These are phyloP conservation scores for Trichophyton verrucosum DNA, from an alignment of 2,329 filamentous ascomycete species.

Conservation along the genomic window DNA sequence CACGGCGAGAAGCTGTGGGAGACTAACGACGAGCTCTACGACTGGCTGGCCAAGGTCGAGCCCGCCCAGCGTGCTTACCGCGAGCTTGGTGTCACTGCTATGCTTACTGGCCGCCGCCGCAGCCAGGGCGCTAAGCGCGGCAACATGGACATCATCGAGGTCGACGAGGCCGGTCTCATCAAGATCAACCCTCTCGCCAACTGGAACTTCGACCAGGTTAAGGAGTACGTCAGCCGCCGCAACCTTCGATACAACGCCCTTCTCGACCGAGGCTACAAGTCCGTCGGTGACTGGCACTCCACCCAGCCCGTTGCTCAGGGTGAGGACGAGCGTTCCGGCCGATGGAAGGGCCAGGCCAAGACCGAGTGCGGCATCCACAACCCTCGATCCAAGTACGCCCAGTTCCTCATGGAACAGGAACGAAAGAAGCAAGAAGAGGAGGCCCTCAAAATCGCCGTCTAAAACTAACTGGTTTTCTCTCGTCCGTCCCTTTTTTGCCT, in stretches of 20 bases:
- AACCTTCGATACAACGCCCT: slow-evolving; percentile 88
- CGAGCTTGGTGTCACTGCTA: slow-evolving; percentile 74
- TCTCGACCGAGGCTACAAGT: slow-evolving; percentile 92
- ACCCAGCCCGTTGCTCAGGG: slow-evolving; percentile 79
- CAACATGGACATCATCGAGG: slow-evolving; percentile 78
- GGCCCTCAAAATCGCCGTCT: slow-evolving; percentile 21
- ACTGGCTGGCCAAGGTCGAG: slow-evolving; percentile 96
- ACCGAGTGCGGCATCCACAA: slow-evolving; percentile 99
- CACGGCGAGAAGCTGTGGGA: slow-evolving; percentile 82
- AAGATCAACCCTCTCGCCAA: slow-evolving; percentile 97
- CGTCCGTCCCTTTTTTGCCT: neutral
- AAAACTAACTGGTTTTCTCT: neutral
- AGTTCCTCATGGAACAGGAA: slow-evolving; percentile 66
- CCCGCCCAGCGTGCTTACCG: slow-evolving; percentile 83
- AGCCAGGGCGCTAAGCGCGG: slow-evolving; percentile 90
- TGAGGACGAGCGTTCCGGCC: slow-evolving; percentile 89
- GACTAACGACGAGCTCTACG: slow-evolving; percentile 75
- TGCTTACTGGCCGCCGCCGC: slow-evolving; percentile 80
- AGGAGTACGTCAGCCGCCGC: slow-evolving; percentile 73
- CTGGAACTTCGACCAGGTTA: slow-evolving; percentile 85
- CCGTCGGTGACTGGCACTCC: slow-evolving; percentile 95
- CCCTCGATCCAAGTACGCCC: slow-evolving; percentile 83
- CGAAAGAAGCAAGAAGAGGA: slow-evolving; percentile 51
- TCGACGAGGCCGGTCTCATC: slow-evolving; percentile 81
- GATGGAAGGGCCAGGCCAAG: slow-evolving; percentile 94